Evolutionary conservation across 2,329 filamentous ascomycete genomes (phyloP).

Genomic region (Calonectria hongkongensis): DNA sequence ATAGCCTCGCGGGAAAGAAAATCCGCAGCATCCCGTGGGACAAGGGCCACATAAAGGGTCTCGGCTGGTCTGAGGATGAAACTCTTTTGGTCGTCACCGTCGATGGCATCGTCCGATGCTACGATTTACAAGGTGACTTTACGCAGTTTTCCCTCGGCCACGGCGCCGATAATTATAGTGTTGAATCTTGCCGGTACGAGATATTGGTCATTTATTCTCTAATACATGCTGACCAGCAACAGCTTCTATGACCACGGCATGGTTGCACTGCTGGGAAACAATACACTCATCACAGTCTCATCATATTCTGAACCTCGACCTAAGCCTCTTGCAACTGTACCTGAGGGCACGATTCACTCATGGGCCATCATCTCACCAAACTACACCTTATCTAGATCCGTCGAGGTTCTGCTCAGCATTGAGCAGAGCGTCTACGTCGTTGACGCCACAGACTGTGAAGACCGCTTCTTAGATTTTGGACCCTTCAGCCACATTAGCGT

Average conservation of each 20-base stretch:
- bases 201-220: background rate
- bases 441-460: conserved; percentile 92
- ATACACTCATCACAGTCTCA: conserved; percentile 89
- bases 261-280: conserved; percentile 92
- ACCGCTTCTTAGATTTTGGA: conserved; percentile 91
- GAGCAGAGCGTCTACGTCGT: conserved; percentile 89
- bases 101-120: conserved; percentile 93
- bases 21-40: conserved; percentile 94
- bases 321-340: conserved; percentile 84
- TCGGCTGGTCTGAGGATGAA: conserved; percentile 98
- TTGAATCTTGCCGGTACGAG: conserved; percentile 83
- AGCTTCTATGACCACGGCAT: conserved; percentile 93
- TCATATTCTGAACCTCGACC: conserved; percentile 94
- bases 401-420: conserved; percentile 93
- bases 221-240: conserved; percentile 40
- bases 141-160: conserved; percentile 94
- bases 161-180: conserved; percentile 90
- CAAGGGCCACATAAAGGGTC: conserved; percentile 87
- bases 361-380: conserved; percentile 93
- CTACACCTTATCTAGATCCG: conserved; percentile 91
- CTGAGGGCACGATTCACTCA: conserved; percentile 86
- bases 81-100: conserved; percentile 90
- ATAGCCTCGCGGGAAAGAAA: conserved; percentile 92
- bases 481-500: conserved; percentile 94
- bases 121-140: conserved; percentile 95